Evolutionary conservation across 345 rosid species (phyloP).

Genomic region (Abelmoschus esculentus): DNA sequence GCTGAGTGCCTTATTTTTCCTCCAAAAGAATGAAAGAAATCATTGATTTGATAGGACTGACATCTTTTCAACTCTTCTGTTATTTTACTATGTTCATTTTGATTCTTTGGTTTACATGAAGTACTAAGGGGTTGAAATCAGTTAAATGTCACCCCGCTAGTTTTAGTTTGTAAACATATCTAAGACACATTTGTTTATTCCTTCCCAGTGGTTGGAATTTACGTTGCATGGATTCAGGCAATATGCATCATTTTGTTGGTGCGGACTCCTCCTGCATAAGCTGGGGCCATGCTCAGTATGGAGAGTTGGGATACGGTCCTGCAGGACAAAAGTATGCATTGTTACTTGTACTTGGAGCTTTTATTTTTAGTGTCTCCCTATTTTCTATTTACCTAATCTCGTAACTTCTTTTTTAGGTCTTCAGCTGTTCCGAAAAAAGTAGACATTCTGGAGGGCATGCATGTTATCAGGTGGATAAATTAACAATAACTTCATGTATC

Average conservation of each 20-base stretch:
- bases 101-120: neutral
- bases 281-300: constrained; percentile 93
- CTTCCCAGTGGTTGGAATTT: constrained; percentile 81
- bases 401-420: constrained; percentile 42
- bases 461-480: constrained; percentile 60
- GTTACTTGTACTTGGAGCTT: neutral
- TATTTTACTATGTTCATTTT: neutral
- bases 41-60: no score
- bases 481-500: neutral
- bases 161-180: neutral
- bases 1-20: neutral
- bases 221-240: constrained; percentile 98
- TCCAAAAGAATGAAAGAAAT: no score
- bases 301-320: constrained; percentile 97
- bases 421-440: constrained; percentile 93
- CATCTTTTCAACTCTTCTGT: neutral
- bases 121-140: neutral
- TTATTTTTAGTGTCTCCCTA: neutral
- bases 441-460: constrained; percentile 87
- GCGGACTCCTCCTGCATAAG: constrained; percentile 96
- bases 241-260: constrained; percentile 95
- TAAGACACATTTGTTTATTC: neutral
- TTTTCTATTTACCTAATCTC: neutral
- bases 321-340: neutral
- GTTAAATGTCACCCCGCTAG: neutral